These are phyloP conservation scores for Eustoma russellianum DNA, from an alignment of 257 asterid genomes.

Conservation along the genomic window DNA sequence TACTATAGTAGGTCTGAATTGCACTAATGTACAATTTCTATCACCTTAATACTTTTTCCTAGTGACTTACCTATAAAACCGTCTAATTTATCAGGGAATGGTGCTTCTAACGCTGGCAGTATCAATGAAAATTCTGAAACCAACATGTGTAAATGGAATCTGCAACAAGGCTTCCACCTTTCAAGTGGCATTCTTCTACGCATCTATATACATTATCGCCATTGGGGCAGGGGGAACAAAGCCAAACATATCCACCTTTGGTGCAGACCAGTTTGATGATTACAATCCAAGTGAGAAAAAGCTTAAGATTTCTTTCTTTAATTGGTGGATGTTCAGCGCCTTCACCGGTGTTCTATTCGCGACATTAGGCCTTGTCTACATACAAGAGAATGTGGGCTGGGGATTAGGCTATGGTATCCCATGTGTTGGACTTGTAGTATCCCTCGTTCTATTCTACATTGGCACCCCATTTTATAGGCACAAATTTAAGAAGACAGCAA, in stretches of 20 bases:
- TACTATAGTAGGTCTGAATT: no score
- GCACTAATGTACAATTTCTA: no score
- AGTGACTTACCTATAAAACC: no score
- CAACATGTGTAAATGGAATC: slow-evolving; percentile 48
- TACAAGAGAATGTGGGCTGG: slow-evolving; percentile 84
- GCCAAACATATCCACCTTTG: slow-evolving; percentile 85
- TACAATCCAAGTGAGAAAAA: slow-evolving; percentile 51
- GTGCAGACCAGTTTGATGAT: slow-evolving; percentile 89
- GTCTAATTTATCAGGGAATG: slow-evolving; percentile 53
- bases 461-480: slow-evolving; percentile 74
- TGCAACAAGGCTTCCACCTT: slow-evolving; percentile 59
- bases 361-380: slow-evolving; percentile 67
- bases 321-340: slow-evolving; percentile 94
- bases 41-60: no score
- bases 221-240: slow-evolving; percentile 85
- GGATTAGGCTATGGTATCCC: slow-evolving; percentile 83
- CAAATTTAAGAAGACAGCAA: slow-evolving; percentile 43
- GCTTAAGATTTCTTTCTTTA: slow-evolving; percentile 70
- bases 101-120: slow-evolving; percentile 64
- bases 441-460: slow-evolving; percentile 47
- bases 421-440: slow-evolving; percentile 44
- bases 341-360: slow-evolving; percentile 68
- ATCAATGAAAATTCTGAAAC: slow-evolving; percentile 51
- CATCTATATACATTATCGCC: slow-evolving; percentile 71
- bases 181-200: slow-evolving; percentile 62